Base-by-base conservation (phyloP, 2,329 filamentous ascomycete species). In the Apiospora sp. region DNA sequence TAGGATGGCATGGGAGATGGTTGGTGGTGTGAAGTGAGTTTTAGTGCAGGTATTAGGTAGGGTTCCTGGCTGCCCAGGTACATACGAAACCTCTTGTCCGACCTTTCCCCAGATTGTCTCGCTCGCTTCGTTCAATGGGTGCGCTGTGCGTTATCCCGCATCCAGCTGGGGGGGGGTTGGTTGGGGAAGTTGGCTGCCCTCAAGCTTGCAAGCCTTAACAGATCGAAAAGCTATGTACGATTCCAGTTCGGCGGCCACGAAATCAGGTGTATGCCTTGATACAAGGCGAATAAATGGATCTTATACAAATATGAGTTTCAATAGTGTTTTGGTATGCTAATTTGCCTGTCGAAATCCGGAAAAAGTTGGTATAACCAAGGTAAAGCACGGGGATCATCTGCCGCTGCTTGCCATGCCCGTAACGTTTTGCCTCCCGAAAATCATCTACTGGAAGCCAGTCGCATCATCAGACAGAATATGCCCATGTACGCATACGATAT, bases 41-140 rank as follows among this genome's bases (percentile, higher is more conserved):
- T 61, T 61, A 61, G 54, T 12, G 30, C 54, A 48, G 44, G 4
- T 19, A 30, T 30, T 30, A n/a, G 46, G 46, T 37, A 61, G 54
- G 54, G 54, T 61, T 61, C 54, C 54, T 61, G 54, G 54, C 51
- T 37, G 51, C 27, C 27, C 27, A 4, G 54, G 58, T 64, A 24
- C 49, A 12, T 51, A 27, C 49, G 49, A 51, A 51, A 51, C 49
- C 49, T 37, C 58, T 41, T 64, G 58, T 41, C 58, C 30, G 34
- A 64, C 58, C 58, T 64, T 64, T 64, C 58, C 58, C 58, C 58
- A 64, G 58, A 64, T 64, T 64, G 58, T 64, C 58, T 64, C 58
- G 58, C 58, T 64, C 58, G 58, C 58, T 64, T 34, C 58, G 58
- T 64, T 41, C 58, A 64, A 41, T 41, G 16, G 34, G 58, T 64